Base-by-base conservation (phyloP, 2,329 filamentous ascomycete genomes). In the Cercospora citrullina region DNA sequence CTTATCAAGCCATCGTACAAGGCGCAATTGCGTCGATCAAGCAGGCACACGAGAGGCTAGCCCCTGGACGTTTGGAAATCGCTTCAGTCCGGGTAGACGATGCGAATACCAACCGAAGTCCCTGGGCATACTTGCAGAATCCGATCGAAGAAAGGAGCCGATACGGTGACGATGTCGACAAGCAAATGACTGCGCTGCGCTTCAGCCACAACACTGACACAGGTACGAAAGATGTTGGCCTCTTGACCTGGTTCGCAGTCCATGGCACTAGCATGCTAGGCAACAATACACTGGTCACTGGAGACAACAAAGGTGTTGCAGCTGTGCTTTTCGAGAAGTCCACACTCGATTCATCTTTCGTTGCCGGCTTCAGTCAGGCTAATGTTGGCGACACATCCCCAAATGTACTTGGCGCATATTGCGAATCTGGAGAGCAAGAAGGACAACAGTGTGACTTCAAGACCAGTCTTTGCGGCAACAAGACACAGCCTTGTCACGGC, bases 291-390 rank as follows among this genome's bases (percentile, higher is more conserved):
- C 84, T 97, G 14, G 87, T 95, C 61, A 90, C 93, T 2, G 94
- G 92, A n/a, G 94, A 98, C 79, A 98, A 98, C 82, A 98, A 98
- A 81, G 94, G 94, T 12, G 92, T 97, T 6, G 94, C 94, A 2
- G 91, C 94, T 0, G 91, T 90, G 76, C 82, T 97, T 12, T 90
- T 97, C 63, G 94, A 98, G 77, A 86, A 90, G 72, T 75, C 75
- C 1, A 84, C 90, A 60, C 77, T 81, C 2, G 80, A 79, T n/a
- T 82, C 87, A 2, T 86, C 85, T 9, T 97, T 96, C 73, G 91
- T 97, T 1, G 93, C 94, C 2, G 94, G 93, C 4, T 98, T 97
- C 78, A 95, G 92, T 0, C 94, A 97, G 78, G 88, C 94, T 10
- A 97, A 90, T 72, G 93, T 97, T 21, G 94, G 93, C 23, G 94